Evolutionary conservation across 1,139 yeast genomes (phyloP), one percentile per base, ranked within the genome.

Genomic region (Nakaseomyces uthaithaninus): DNA sequence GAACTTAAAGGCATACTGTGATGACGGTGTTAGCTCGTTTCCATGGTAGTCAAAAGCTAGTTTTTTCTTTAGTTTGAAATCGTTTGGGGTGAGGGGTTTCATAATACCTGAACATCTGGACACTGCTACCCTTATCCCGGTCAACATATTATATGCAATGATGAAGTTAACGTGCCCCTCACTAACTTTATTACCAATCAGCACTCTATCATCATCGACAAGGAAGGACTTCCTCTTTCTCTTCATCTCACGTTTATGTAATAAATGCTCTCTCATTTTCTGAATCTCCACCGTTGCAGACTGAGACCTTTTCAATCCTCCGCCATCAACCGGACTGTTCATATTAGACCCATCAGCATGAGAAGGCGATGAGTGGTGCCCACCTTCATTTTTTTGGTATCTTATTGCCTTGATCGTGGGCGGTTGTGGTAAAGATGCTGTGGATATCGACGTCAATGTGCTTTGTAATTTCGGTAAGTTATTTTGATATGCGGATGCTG

Each of bases 111-210:
- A 85, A 53, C 94, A 83, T 43, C 95, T 68, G 9, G 95, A 84
- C 1, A 87, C 97, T 0, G 96, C 93, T 2, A 89, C 95, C 45
- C 98, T 71, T 39, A 93, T 91, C 10, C 99, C 98, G 0, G 98
- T 89, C 43, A 93, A 71, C 96, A 93, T 91, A 61, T 91, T 87
- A 61, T 91, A 93, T 1, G 97, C 98, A 69, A 91, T 80, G 27
- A 87, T 86, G 55, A 82, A 93, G 61, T 89, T 91, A 40, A 78
- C 87, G 57, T 91, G 97, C 35, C 95, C 97, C 61, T 86, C 95
- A 47, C 83, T 76, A 36, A 87, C 91, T 50, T 81, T 80, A 47
- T 84, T 82, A 1, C 94, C 94, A 8, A 83, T 80, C 31, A 80
- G 60, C 3, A 80, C 87, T 38, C 60, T 48, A 40, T 71, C 68